Base-by-base conservation (phyloP, 23 red algal species). In the Gracilaria vermiculophylla region DNA sequence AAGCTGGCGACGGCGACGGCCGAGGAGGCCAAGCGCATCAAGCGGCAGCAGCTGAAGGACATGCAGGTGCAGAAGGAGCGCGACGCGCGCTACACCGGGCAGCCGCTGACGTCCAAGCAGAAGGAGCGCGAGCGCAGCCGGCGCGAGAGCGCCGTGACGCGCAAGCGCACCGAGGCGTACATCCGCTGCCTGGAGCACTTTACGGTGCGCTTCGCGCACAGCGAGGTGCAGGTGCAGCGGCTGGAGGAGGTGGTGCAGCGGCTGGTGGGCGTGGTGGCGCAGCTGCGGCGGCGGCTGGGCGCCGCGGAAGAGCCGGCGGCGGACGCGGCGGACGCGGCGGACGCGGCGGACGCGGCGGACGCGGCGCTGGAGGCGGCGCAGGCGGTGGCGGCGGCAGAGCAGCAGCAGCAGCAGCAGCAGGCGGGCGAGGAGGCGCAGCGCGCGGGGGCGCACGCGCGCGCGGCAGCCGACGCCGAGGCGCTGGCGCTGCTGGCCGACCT, bases 51-150 rank as follows among this genome's bases (percentile, higher is more conserved):
- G 28, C 50, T 90, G 11, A 90, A 90, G 61, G 73, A 69, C 33
- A 39, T 37, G 31, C 86, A 90, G 44, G 20, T 28, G 35, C 36
- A 51, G 29, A 80, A 90, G 28, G 86, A 90, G 40, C 45, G 27
- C 8, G 86, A 66, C 17, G 86, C 86, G 3, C 32, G 62, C 14
- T 52, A 50, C 28, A 53, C 32, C 16, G 86, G 86, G 0, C 45
- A 78, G 71, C 53, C 52, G 9, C 37, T 78, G 32, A 69, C 53
- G 13, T 55, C 73, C 49, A 69, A 80, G 40, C 67, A 80, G 53
- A 90, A 90, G 57, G 86, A 90, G 34, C 47, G 86, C 70, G 75
- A 78, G 25, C 53, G 86, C 29, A 70, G 58, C 28, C 72, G 86
- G 1, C 65, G 86, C 31, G 86, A 90, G 39, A 90, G 86, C 54